A percentile compares a stretch with the other conserved stretches of the same genome.
These are phyloP conservation scores for Escallonia herrerae DNA, from an alignment of 129 eudicot genomes.

Conservation along the genomic window DNA sequence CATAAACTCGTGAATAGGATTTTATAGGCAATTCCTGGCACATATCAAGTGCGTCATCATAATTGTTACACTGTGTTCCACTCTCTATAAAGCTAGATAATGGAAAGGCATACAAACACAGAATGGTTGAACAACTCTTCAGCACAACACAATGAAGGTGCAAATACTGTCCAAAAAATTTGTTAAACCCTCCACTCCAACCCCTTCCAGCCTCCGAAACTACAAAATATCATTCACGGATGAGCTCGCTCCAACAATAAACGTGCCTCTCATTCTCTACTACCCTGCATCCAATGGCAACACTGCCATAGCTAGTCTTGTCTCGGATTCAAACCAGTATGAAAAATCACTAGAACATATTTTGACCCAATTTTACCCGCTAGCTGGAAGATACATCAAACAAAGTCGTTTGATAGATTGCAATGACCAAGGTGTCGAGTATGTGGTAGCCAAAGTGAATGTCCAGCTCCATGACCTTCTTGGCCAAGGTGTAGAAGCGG, in stretches of 20 bases:
- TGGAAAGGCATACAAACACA: too few relatives aligned
- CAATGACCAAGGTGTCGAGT: slow-evolving; percentile 27
- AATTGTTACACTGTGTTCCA: too few relatives aligned
- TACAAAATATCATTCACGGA: slow-evolving; percentile 4
- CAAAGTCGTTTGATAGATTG: slow-evolving; percentile 7
- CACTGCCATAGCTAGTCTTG: background rate
- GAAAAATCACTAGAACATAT: too few relatives aligned
- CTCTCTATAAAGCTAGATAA: too few relatives aligned
- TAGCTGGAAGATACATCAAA: slow-evolving; percentile 10
- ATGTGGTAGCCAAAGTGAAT: slow-evolving; percentile 16
- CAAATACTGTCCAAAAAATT: slow-evolving; percentile 12
- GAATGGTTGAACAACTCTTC: too few relatives aligned
- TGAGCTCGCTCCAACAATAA: slow-evolving; percentile 2
- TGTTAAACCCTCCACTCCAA: slow-evolving; percentile 14
- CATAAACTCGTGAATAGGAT: too few relatives aligned
- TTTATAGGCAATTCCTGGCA: too few relatives aligned
- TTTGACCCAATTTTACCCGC: slow-evolving; percentile 8
- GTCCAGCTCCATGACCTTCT: slow-evolving; percentile 15
- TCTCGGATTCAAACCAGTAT: background rate
- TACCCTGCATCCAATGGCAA: background rate
- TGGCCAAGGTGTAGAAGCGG: background rate
- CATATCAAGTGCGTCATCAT: too few relatives aligned
- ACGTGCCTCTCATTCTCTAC: slow-evolving; percentile 4
- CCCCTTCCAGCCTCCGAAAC: background rate
- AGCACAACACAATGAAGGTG: slow-evolving; percentile 4